A percentile compares a stretch with the other conserved stretches of the same genome.
Conservation (phyloP, 768 basidiomycete genomes). For the Lentinus tigrinus region DNA sequence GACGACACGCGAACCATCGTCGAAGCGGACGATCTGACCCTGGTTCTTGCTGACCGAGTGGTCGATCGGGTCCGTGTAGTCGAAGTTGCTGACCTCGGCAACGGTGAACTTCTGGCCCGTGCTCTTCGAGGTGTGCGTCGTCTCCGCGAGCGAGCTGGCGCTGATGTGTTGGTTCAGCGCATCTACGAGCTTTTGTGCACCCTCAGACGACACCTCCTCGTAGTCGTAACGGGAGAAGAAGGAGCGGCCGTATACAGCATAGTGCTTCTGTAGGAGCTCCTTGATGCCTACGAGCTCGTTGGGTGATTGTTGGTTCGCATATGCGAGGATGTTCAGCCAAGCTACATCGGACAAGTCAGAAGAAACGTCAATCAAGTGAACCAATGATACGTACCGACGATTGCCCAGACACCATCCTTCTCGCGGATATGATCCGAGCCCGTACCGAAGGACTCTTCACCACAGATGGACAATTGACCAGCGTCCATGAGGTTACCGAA, state of each 20-base stretch:
- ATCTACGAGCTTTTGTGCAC: slow-evolving; percentile 82
- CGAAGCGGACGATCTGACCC: slow-evolving; percentile 89
- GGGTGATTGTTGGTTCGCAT: slow-evolving; percentile 74
- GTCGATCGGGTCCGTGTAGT: slow-evolving; percentile 99
- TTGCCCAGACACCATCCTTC: slow-evolving; percentile 98
- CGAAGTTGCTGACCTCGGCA: slow-evolving; percentile 78
- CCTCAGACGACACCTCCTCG: slow-evolving; percentile 92
- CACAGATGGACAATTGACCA: slow-evolving; percentile 94
- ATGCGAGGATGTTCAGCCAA: slow-evolving; percentile 96
- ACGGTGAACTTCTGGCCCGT: slow-evolving; percentile 75
- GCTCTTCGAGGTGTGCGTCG: slow-evolving; percentile 63
- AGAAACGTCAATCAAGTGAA: not conserved
- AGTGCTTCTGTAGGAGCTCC: slow-evolving; percentile 85
- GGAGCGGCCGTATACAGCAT: slow-evolving; percentile 89
- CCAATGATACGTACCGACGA: slow-evolving; percentile 67
- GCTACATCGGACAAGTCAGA: slow-evolving; percentile 46
- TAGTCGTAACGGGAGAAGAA: slow-evolving; percentile 99
- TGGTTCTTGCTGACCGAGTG: slow-evolving; percentile 91
- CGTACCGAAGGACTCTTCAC: slow-evolving; percentile 98
- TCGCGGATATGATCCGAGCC: slow-evolving; percentile 99
- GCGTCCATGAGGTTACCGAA: slow-evolving; percentile 99
- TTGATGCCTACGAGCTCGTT: slow-evolving; percentile 85
- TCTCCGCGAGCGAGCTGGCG: slow-evolving; percentile 64
- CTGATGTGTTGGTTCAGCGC: slow-evolving; percentile 72
- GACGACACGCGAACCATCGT: slow-evolving; percentile 90